Percentiles rank a stretch among this genome's conserved stretches.
These are phyloP conservation scores for Cercospora sp. DNA, from an alignment of 2,329 filamentous ascomycete genomes.

Conservation along the genomic window DNA sequence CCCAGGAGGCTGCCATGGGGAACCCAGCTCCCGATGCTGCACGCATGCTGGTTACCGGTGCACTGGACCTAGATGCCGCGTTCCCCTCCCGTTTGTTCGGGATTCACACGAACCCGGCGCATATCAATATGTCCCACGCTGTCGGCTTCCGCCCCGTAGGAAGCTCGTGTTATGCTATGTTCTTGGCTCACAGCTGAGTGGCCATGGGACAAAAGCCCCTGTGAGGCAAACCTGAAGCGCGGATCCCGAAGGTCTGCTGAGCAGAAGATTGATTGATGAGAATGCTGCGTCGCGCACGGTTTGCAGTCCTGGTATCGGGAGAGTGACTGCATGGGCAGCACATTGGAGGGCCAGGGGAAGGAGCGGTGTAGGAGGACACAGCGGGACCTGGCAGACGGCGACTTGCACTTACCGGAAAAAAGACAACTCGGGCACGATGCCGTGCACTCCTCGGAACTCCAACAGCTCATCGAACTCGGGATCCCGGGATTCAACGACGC, in stretches of 20 bases:
- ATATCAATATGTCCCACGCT: not conserved
- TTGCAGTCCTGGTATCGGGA: not conserved
- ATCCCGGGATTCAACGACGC: slow-evolving; percentile 45
- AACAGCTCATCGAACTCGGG: slow-evolving; percentile 52
- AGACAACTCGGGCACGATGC: slow-evolving; percentile 49
- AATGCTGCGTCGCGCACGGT: not conserved
- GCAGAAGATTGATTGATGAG: not conserved
- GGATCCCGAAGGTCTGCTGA: not conserved
- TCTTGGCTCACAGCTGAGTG: not conserved
- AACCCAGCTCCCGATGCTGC: not conserved
- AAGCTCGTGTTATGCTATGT: not conserved
- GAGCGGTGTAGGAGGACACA: not conserved
- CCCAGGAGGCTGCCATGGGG: not conserved
- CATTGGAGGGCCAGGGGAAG: not conserved
- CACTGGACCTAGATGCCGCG: not conserved
- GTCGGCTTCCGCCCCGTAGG: not conserved
- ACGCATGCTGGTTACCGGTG: not conserved
- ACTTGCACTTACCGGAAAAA: slow-evolving; percentile 49
- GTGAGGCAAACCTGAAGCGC: not conserved
- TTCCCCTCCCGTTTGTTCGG: not conserved
- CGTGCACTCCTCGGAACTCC: slow-evolving; percentile 46
- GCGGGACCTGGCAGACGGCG: not conserved
- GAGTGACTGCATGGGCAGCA: not conserved
- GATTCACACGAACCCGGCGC: not conserved
- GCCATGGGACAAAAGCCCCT: not conserved